Evolutionary conservation across 768 basidiomycete species (phyloP).

Genomic region (Leccinum uliginosum): DNA sequence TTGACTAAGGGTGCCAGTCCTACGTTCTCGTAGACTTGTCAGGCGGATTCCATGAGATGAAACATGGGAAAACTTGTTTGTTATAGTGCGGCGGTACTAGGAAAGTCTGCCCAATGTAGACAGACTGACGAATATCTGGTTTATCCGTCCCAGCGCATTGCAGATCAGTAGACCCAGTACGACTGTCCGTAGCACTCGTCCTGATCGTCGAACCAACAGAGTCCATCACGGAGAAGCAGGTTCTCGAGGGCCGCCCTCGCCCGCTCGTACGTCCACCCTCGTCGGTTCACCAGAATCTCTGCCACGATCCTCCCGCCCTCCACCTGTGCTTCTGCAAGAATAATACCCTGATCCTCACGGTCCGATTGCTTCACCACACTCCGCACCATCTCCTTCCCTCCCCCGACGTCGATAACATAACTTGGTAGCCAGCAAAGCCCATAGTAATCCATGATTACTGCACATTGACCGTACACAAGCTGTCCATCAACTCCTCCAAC

Average conservation of each 20-base stretch:
- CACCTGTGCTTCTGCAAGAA: slow-evolving; percentile 70
- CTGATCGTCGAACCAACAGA: slow-evolving; percentile 95
- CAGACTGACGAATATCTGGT: background rate
- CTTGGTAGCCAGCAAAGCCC: slow-evolving; percentile 90
- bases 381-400: slow-evolving; percentile 71
- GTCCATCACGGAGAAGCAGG: slow-evolving; percentile 84
- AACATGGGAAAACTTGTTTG: too few species aligned
- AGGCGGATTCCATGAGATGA: background rate
- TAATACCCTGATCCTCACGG: slow-evolving; percentile 79
- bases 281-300: slow-evolving; percentile 50
- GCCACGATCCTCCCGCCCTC: slow-evolving; percentile 69
- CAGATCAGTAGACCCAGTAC: slow-evolving; percentile 89
- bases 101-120: too few species aligned
- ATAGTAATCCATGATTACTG: too few species aligned
- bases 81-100: too few species aligned
- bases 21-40: background rate
- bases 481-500: too few species aligned
- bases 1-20: background rate
- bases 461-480: too few species aligned
- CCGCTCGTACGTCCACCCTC: slow-evolving; percentile 77
- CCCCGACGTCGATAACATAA: slow-evolving; percentile 73
- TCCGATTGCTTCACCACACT: slow-evolving; percentile 90
- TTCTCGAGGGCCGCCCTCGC: slow-evolving; percentile 79
- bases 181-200: slow-evolving; percentile 59
- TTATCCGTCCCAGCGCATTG: slow-evolving; percentile 78